These are phyloP conservation scores for Dissophora ornata DNA, from an alignment of 192 early-diverging fungal species.

Conservation along the genomic window DNA sequence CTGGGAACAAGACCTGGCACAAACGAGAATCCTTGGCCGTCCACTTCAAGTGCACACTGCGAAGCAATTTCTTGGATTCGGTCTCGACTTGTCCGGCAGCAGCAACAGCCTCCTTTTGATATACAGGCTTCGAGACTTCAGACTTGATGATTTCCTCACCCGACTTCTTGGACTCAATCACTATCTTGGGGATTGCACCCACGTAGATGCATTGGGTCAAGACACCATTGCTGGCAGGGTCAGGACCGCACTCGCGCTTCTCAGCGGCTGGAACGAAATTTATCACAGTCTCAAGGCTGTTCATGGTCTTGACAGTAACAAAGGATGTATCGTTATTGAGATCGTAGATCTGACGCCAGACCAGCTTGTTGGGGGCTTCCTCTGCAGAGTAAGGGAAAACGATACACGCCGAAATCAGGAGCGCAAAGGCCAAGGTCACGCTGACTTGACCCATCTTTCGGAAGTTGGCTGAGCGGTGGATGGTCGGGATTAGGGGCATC, in stretches of 20 bases:
- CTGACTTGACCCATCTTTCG: conserved; percentile 32
- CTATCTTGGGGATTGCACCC: conserved; percentile 27
- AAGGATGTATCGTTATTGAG: conserved; percentile 32
- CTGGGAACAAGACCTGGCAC: conserved; percentile 39
- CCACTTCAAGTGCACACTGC: conserved; percentile 38
- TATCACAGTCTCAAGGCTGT: conserved; percentile 32
- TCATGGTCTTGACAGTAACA: conserved; percentile 53
- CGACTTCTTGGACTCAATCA: conserved; percentile 31
- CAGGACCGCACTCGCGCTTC: conserved; percentile 30
- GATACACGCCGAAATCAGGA: conserved; percentile 46
- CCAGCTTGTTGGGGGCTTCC: conserved; percentile 57
- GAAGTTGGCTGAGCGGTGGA: conserved; percentile 55
- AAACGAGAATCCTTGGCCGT: conserved; percentile 47
- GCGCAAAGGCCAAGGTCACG: conserved; percentile 30
- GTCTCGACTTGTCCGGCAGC: not conserved
- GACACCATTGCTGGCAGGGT: conserved; percentile 24
- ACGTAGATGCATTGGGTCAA: conserved; percentile 37
- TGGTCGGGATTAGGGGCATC: conserved; percentile 59
- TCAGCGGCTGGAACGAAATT: conserved; percentile 20
- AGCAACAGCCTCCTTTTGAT: conserved; percentile 12
- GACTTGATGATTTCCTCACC: conserved; percentile 41
- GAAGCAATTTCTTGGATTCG: conserved; percentile 21
- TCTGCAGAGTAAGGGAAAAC: conserved; percentile 52
- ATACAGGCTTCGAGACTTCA: conserved; percentile 27
- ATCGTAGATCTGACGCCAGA: conserved; percentile 59